phyloP scores from a whole-genome alignment of 164 flowering plant genomes.

The Echeveria elegans region DNA sequence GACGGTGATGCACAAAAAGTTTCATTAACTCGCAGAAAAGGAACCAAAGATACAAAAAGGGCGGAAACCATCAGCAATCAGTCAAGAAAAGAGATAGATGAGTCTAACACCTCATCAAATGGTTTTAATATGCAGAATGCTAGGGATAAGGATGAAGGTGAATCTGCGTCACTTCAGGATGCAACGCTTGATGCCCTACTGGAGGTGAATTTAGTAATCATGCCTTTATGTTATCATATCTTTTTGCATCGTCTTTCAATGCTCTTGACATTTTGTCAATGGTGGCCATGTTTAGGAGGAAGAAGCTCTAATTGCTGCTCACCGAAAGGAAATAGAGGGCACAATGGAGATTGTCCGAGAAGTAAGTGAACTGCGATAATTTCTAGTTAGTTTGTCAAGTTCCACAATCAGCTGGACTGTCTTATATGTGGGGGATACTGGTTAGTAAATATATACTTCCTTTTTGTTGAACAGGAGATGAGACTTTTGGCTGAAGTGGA shows the following conservation, averaged over 20 bases:
- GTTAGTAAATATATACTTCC: neutral
- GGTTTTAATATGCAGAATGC: constrained; percentile 39
- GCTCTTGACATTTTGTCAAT: neutral
- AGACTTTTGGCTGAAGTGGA: constrained; percentile 90
- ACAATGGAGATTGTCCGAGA: constrained; percentile 99
- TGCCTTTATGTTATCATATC: no score
- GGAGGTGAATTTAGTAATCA: constrained; percentile 41
- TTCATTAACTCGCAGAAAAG: constrained; percentile 83
- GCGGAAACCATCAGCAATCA: constrained; percentile 49
- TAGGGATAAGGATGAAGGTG: constrained; percentile 36
- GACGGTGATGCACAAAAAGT: constrained; percentile 73
- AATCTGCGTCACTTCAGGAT: constrained; percentile 43
- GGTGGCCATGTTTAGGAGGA: constrained; percentile 53
- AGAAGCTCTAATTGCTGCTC: constrained; percentile 88
- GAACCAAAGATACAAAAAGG: constrained; percentile 47
- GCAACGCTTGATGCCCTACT: constrained; percentile 70
- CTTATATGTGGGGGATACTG: neutral
- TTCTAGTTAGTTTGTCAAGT: neutral
- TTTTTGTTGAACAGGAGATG: constrained; percentile 63
- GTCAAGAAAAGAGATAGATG: constrained; percentile 41
- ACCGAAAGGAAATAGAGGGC: constrained; percentile 94
- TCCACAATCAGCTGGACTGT: neutral
- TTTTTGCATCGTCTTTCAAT: neutral
- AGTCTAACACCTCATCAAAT: constrained; percentile 30
- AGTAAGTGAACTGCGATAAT: constrained; percentile 36